Conservation (phyloP, 352 stramenopile species). For the Phytophthora tubulina region DNA sequence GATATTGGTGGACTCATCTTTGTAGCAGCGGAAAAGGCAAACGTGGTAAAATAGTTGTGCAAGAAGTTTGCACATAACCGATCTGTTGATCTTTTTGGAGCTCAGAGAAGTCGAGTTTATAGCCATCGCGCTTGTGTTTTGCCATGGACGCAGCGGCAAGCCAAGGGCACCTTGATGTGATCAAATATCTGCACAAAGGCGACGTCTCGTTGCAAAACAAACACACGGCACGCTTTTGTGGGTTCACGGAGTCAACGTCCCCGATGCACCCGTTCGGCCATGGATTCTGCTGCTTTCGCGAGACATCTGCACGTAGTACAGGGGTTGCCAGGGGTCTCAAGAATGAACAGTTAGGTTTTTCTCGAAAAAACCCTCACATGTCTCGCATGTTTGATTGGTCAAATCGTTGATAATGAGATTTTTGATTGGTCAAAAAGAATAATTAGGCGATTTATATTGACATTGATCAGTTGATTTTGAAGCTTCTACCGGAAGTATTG, state of each 20-base stretch:
- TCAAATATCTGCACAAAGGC: background rate
- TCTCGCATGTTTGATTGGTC: too few species aligned
- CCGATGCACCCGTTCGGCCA: background rate
- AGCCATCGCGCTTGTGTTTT: background rate
- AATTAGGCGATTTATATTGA: too few species aligned
- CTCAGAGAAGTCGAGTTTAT: background rate
- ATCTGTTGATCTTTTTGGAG: background rate
- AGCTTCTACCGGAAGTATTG: too few species aligned
- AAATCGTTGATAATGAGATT: too few species aligned
- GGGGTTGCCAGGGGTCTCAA: background rate
- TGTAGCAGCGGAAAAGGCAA: background rate
- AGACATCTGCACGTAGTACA: background rate
- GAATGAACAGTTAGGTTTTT: too few species aligned
- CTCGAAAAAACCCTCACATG: too few species aligned
- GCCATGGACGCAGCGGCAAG: background rate
- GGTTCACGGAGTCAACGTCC: background rate
- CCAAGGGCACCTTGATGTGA: background rate
- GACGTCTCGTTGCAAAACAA: background rate
- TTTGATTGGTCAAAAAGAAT: too few species aligned
- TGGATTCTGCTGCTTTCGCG: background rate
- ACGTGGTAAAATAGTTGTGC: background rate
- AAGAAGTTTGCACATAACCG: background rate
- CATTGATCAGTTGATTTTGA: too few species aligned
- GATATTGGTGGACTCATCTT: background rate
- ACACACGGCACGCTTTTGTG: background rate